Evolutionary conservation across 768 basidiomycete species (phyloP).

Genomic region (Lactifluus pinguis): DNA sequence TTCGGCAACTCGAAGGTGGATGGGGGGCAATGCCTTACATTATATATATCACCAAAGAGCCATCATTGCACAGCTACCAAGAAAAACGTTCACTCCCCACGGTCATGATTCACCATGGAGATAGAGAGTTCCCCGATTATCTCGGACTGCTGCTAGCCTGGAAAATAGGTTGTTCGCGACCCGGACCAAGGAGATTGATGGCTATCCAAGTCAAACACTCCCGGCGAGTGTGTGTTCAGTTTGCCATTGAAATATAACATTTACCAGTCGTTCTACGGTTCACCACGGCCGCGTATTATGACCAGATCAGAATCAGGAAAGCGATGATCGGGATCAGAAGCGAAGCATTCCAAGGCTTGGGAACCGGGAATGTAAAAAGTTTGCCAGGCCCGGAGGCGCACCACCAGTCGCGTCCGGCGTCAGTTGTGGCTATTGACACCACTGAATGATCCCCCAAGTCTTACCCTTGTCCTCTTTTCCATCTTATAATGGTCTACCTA

Average conservation of each 20-base stretch:
- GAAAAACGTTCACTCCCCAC: not conserved
- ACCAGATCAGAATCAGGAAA: not conserved
- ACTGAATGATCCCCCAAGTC: not conserved
- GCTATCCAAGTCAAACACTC: not conserved
- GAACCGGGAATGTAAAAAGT: not conserved
- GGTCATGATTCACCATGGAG: not conserved
- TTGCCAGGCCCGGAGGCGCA: not conserved
- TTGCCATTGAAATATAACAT: not conserved
- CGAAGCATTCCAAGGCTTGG: not conserved
- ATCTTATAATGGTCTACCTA: constrained; percentile 40
- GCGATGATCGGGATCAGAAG: too few relatives aligned
- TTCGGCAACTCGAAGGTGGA: not conserved
- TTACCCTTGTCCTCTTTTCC: constrained; percentile 27
- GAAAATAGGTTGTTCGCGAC: not conserved
- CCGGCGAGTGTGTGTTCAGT: not conserved
- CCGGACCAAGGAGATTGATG: not conserved
- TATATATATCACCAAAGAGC: not conserved
- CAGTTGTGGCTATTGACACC: too few relatives aligned
- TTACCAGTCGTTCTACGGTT: not conserved
- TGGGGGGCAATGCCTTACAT: not conserved
- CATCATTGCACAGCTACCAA: not conserved
- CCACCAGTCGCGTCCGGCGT: not conserved
- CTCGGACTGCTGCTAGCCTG: too few relatives aligned
- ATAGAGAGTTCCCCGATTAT: not conserved
- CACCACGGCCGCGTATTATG: not conserved